A percentile compares a stretch with the other conserved stretches of the same genome.
phyloP scores from a whole-genome alignment of 2,329 filamentous ascomycete species.

The Xylariomycetidae sp. region DNA sequence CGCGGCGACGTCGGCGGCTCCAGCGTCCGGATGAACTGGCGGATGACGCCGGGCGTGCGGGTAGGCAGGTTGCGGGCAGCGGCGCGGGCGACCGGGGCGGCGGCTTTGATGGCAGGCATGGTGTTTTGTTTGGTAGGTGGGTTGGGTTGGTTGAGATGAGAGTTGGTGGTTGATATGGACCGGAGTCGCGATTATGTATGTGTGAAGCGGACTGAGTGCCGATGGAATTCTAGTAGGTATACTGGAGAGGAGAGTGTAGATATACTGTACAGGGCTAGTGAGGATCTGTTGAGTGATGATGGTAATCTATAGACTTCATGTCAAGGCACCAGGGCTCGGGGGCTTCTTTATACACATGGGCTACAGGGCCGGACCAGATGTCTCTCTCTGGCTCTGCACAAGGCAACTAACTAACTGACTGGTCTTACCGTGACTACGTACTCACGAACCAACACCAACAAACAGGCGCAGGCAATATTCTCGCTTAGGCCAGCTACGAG shows the following conservation, averaged over 20 bases:
- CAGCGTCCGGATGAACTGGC: conserved; percentile 3
- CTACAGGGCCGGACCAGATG: no score
- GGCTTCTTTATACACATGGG: not conserved
- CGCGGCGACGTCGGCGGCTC: conserved; percentile 4
- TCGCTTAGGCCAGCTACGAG: no score
- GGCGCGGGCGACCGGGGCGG: not conserved
- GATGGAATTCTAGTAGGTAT: not conserved
- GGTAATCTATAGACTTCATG: not conserved
- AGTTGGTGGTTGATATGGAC: not conserved
- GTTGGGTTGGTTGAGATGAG: not conserved
- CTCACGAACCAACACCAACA: no score
- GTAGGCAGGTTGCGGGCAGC: not conserved
- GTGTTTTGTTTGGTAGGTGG: conserved; percentile 1
- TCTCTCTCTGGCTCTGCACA: no score
- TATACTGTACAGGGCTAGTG: not conserved
- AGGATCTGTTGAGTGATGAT: not conserved
- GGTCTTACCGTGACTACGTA: no score
- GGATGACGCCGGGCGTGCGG: conserved; percentile 1
- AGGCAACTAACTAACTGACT: no score
- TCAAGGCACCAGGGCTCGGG: not conserved
- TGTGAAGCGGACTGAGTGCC: not conserved
- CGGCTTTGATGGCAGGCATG: conserved; percentile 3
- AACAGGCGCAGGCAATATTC: no score
- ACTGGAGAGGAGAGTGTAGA: not conserved
- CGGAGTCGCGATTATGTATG: not conserved